phyloP scores from a whole-genome alignment of 2,329 filamentous ascomycete genomes.

The Stemphylium lycopersici region DNA sequence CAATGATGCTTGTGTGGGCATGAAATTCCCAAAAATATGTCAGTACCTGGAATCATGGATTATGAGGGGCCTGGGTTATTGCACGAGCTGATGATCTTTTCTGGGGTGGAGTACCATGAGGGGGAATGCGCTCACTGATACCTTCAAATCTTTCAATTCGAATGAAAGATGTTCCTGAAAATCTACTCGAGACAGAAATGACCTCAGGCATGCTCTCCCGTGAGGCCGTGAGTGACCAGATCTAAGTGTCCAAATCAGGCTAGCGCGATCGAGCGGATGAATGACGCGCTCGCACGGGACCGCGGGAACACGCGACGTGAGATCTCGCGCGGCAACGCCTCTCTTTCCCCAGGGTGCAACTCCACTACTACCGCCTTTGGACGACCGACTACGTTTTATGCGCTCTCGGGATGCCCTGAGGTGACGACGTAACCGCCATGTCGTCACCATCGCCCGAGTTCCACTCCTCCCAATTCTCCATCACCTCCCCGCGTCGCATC shows the following conservation, averaged over 20 bases:
- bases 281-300: conserved; percentile 45
- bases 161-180: too few relatives aligned
- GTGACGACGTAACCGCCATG: conserved; percentile 33
- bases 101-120: too few relatives aligned
- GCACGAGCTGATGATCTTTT: too few relatives aligned
- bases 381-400: neutral
- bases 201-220: too few relatives aligned
- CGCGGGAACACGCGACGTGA: conserved; percentile 37
- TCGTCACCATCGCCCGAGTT: conserved; percentile 58
- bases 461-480: conserved; percentile 54
- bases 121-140: too few relatives aligned
- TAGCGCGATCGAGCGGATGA: conserved; percentile 32
- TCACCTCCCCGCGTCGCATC: conserved; percentile 41
- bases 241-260: conserved; percentile 2
- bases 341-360: conserved; percentile 3
- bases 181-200: too few relatives aligned
- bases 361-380: neutral
- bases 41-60: too few relatives aligned
- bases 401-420: conserved; percentile 11
- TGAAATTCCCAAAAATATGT: too few relatives aligned
- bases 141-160: too few relatives aligned
- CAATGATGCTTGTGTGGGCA: too few relatives aligned
- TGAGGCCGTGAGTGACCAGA: neutral
- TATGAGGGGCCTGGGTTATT: too few relatives aligned
- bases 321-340: conserved; percentile 9